phyloP scores from a whole-genome alignment of 2,329 filamentous ascomycete genomes.

The Alternaria dauci region DNA sequence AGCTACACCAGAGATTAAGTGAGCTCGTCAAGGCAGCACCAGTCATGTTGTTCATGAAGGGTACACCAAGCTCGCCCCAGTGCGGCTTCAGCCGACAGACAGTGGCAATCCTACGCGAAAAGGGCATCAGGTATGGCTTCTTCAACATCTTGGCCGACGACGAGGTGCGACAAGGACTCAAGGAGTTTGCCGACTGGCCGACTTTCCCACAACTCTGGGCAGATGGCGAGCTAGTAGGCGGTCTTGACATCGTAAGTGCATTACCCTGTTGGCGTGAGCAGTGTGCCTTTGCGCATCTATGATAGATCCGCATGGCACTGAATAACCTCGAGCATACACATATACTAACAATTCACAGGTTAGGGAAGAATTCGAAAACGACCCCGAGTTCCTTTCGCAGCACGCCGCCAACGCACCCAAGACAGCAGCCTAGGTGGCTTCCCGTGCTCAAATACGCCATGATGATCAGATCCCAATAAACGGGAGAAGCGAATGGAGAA shows the following conservation, averaged over 20 bases:
- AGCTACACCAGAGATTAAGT: conserved; percentile 79
- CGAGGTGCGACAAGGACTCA: conserved; percentile 93
- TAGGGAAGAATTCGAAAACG: conserved; percentile 88
- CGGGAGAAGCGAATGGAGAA: background rate
- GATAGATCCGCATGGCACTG: background rate
- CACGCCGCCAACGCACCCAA: conserved; percentile 61
- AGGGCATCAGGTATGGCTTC: conserved; percentile 94
- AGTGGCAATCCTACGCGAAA: conserved; percentile 85
- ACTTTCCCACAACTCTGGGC: conserved; percentile 97
- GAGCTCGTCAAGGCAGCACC: conserved; percentile 94
- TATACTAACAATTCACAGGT: conserved; percentile 65
- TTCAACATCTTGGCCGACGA: conserved; percentile 99
- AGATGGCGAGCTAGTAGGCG: conserved; percentile 87
- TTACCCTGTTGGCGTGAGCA: background rate
- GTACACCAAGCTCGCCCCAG: conserved; percentile 85
- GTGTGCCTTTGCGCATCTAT: background rate
- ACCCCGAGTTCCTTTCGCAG: conserved; percentile 81
- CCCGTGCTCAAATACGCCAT: background rate
- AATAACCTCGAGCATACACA: background rate
- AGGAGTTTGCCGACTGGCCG: conserved; percentile 98
- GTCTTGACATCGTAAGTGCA: conserved; percentile 87
- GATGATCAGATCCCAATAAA: background rate
- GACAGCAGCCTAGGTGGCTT: conserved; percentile 4
- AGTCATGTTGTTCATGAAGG: conserved; percentile 99
- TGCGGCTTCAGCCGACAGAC: conserved; percentile 94